These are phyloP conservation scores for Botrytis squamosa DNA, from an alignment of 2,329 filamentous ascomycete species.

Conservation along the genomic window DNA sequence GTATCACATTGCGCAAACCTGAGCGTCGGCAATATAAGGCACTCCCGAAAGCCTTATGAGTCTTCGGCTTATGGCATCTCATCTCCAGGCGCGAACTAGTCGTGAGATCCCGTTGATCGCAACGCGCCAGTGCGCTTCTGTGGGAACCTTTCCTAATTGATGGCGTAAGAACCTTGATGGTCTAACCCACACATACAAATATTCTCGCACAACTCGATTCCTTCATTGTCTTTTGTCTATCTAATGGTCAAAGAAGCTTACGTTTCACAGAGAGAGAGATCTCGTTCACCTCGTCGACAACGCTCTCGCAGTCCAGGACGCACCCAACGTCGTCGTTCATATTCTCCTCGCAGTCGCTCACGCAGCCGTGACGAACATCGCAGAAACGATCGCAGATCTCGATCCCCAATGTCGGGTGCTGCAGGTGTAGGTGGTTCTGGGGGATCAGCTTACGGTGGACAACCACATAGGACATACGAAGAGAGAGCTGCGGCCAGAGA, in stretches of 20 bases:
- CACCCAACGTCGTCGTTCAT: slow-evolving; percentile 69
- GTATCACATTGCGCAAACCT: slow-evolving; percentile 13
- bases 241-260: slow-evolving; percentile 38
- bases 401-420: slow-evolving; percentile 79
- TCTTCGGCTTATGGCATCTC: slow-evolving; percentile 19
- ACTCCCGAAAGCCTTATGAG: slow-evolving; percentile 5
- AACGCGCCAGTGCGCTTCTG: slow-evolving; percentile 21
- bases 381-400: slow-evolving; percentile 71
- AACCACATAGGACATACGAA: slow-evolving; percentile 75
- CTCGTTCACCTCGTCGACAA: slow-evolving; percentile 83
- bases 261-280: slow-evolving; percentile 71
- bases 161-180: slow-evolving; percentile 28
- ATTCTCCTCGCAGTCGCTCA: slow-evolving; percentile 76
- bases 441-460: slow-evolving; percentile 63
- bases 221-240: slow-evolving; percentile 30
- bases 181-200: slow-evolving; percentile 17
- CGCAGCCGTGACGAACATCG: slow-evolving; percentile 76
- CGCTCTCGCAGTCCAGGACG: slow-evolving; percentile 53
- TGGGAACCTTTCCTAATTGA: slow-evolving; percentile 21
- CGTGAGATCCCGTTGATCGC: slow-evolving; percentile 14
- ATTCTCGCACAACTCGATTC: slow-evolving; percentile 17
- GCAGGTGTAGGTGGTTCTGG: slow-evolving; percentile 65
- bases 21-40: slow-evolving; percentile 8
- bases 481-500: slow-evolving; percentile 82
- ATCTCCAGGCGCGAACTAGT: slow-evolving; percentile 21